phyloP scores from a whole-genome alignment of 2,329 filamentous ascomycete genomes.

The Aureobasidium sp. region DNA sequence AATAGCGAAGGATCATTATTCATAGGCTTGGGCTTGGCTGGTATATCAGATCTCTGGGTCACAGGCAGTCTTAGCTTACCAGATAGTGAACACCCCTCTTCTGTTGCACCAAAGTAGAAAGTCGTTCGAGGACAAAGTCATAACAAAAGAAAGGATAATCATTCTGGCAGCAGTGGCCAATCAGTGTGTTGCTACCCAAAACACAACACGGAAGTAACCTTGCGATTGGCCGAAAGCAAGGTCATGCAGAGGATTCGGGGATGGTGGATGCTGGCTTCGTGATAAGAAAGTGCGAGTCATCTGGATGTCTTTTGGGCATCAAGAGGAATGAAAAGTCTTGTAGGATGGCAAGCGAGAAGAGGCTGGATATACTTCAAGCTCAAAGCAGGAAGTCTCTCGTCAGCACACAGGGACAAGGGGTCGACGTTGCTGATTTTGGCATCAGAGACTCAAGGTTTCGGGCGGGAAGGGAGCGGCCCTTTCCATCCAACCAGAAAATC shows the following conservation, averaged over 20 bases:
- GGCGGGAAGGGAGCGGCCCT: slow-evolving; percentile 8
- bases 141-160: background rate
- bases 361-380: background rate
- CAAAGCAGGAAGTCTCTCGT: background rate
- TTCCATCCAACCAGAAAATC: slow-evolving; percentile 4
- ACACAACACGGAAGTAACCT: background rate
- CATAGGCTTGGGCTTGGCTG: background rate
- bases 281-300: background rate
- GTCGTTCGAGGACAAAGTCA: too few relatives aligned
- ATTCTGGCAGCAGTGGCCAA: background rate
- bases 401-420: background rate
- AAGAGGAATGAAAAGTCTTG: background rate
- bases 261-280: background rate
- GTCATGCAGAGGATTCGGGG: background rate
- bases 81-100: background rate
- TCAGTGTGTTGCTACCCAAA: background rate
- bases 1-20: background rate
- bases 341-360: background rate
- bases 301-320: background rate
- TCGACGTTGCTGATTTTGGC: background rate
- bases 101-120: background rate
- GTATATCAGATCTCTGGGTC: background rate
- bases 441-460: background rate
- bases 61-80: background rate
- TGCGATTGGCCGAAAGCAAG: background rate